phyloP scores from a whole-genome alignment of 2,329 filamentous ascomycete genomes.

The Colletotrichum endophyticum region DNA sequence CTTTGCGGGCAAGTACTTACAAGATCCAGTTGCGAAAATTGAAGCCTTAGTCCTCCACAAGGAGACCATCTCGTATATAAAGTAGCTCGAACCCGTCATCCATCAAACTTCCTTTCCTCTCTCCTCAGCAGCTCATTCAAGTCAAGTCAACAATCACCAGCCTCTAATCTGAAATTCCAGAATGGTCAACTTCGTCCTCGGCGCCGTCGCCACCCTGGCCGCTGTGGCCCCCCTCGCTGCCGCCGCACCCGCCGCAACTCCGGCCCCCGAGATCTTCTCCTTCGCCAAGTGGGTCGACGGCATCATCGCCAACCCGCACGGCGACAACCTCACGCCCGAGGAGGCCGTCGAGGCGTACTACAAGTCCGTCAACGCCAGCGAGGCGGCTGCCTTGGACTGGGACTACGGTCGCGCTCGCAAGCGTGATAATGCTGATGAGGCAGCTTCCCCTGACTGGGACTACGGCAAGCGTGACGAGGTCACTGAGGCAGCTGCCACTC shows the following conservation, averaged over 20 bases:
- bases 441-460: not conserved
- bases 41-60: not conserved
- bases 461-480: not conserved
- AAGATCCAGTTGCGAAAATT: not conserved
- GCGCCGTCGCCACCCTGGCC: not conserved
- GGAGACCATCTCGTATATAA: not conserved
- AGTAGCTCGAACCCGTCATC: not conserved
- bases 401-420: not conserved
- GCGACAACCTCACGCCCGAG: not conserved
- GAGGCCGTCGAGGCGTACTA: constrained; percentile 1
- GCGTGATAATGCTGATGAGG: not conserved
- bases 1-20: not conserved
- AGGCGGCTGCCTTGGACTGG: not conserved
- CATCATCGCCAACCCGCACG: constrained; percentile 13
- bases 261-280: not conserved
- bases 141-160: not conserved
- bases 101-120: not conserved
- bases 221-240: not conserved
- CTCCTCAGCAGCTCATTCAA: not conserved
- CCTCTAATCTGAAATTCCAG: not conserved
- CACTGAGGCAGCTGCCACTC: rapidly evolving
- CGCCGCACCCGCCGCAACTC: not conserved
- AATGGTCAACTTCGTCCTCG: not conserved
- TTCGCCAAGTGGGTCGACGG: constrained; percentile 11
- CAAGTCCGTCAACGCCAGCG: not conserved